Evolutionary conservation across 169 alveolate species (phyloP).

Genomic region (Plasmodium coatneyi): DNA sequence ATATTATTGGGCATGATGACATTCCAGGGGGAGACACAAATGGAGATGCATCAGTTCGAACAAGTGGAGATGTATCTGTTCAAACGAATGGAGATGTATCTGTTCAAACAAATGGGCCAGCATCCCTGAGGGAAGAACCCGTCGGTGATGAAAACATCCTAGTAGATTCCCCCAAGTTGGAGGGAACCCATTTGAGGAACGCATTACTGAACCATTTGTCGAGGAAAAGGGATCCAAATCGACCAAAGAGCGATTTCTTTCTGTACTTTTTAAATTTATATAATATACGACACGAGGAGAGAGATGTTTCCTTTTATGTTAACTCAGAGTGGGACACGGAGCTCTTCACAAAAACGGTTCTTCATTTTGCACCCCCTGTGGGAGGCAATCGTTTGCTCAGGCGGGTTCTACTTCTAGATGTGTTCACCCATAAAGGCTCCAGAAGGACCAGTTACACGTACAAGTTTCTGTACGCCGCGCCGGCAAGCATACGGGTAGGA

Average conservation of each 20-base stretch:
- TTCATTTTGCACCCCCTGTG: conserved; percentile 10
- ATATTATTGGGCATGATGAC: not conserved
- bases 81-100: not conserved
- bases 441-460: conserved; percentile 50
- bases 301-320: conserved; percentile 57
- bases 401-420: conserved; percentile 27
- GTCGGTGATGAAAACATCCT: conserved; percentile 23
- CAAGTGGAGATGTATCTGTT: not conserved
- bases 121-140: not conserved
- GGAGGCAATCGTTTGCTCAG: not conserved
- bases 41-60: not conserved
- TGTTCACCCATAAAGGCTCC: not conserved
- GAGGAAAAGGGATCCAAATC: not conserved
- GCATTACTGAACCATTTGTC: not conserved
- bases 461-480: conserved; percentile 46
- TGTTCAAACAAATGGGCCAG: not conserved
- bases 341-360: conserved; percentile 39
- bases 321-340: conserved; percentile 40
- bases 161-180: conserved; percentile 16
- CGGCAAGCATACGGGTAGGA: conserved; percentile 20
- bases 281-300: conserved; percentile 53
- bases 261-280: conserved; percentile 61
- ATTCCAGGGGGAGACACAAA: not conserved
- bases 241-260: conserved; percentile 1
- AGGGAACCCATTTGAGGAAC: conserved; percentile 37